phyloP scores from a whole-genome alignment of 768 basidiomycete species.

The Cystofilobasidium bisporidii region DNA sequence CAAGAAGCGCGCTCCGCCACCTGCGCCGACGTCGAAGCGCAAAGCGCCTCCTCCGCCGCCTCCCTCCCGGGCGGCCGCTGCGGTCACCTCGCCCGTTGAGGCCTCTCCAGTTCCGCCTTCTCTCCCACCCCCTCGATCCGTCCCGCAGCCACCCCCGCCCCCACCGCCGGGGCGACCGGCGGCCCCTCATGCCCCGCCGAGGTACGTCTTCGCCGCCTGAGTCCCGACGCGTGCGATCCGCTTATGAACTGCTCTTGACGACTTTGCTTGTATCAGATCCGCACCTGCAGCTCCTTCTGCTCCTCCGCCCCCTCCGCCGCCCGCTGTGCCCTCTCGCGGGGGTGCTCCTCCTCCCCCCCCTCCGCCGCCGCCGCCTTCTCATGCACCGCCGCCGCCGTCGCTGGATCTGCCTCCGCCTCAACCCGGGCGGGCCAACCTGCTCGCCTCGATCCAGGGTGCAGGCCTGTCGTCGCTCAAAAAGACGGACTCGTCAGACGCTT shows the following conservation, averaged over 20 bases:
- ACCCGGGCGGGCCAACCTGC: constrained; percentile 25
- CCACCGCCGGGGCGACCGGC: constrained; percentile 31
- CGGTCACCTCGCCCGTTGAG: neutral
- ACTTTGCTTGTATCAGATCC: constrained; percentile 37
- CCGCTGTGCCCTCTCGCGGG: constrained; percentile 10
- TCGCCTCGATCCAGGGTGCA: constrained; percentile 31
- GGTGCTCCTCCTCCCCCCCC: constrained; percentile 34
- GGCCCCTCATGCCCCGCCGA: constrained; percentile 6
- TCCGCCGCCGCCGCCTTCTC: constrained; percentile 27
- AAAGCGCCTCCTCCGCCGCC: constrained; percentile 37
- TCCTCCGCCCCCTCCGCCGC: constrained; percentile 16
- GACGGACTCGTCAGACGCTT: constrained; percentile 14
- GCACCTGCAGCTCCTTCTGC: constrained; percentile 12
- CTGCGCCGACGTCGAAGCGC: constrained; percentile 45
- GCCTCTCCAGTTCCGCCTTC: neutral
- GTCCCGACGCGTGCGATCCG: too few species aligned
- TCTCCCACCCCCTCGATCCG: constrained; percentile 1
- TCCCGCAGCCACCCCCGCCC: neutral
- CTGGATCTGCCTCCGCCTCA: constrained; percentile 6
- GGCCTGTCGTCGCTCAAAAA: constrained; percentile 18
- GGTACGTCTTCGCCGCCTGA: constrained; percentile 31
- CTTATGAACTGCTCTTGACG: too few species aligned
- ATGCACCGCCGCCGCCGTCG: neutral
- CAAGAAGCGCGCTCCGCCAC: constrained; percentile 46
- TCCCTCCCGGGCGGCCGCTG: neutral